Conservation (phyloP, 1,139 yeast genomes). For the Scheffersomyces titani region DNA sequence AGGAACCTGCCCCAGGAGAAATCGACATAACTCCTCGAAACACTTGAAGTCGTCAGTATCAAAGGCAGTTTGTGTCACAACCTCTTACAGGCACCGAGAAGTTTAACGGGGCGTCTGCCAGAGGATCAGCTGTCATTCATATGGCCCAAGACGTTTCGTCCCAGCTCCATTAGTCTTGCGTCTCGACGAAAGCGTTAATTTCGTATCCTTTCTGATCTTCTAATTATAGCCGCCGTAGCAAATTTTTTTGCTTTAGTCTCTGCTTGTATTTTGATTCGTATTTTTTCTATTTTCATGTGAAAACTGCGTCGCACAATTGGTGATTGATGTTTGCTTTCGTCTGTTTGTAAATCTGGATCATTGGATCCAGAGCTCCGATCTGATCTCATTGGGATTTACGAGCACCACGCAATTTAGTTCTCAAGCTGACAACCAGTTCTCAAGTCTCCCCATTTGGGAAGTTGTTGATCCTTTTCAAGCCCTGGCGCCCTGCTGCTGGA, state of each 20-base stretch:
- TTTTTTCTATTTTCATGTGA: neutral
- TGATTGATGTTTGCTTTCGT: neutral
- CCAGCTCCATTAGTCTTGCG: neutral
- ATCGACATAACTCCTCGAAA: neutral
- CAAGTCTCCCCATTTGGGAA: neutral
- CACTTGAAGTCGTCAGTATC: neutral
- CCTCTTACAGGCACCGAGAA: neutral
- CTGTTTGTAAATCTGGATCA: neutral
- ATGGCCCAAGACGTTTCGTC: neutral
- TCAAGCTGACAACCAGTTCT: neutral
- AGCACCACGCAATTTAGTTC: neutral
- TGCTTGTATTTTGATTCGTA: neutral
- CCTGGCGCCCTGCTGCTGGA: neutral
- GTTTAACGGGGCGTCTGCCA: neutral
- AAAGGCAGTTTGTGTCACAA: neutral
- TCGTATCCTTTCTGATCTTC: neutral
- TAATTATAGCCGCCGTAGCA: neutral
- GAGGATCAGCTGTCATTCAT: neutral
- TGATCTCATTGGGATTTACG: neutral
- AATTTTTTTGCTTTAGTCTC: neutral
- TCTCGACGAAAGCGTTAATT: neutral
- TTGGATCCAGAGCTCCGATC: neutral
- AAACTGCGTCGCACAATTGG: neutral
- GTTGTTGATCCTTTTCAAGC: neutral
- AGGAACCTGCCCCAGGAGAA: neutral